phyloP scores from a whole-genome alignment of 108 stramenopile species.

The Aurantiochytrium sp. region DNA sequence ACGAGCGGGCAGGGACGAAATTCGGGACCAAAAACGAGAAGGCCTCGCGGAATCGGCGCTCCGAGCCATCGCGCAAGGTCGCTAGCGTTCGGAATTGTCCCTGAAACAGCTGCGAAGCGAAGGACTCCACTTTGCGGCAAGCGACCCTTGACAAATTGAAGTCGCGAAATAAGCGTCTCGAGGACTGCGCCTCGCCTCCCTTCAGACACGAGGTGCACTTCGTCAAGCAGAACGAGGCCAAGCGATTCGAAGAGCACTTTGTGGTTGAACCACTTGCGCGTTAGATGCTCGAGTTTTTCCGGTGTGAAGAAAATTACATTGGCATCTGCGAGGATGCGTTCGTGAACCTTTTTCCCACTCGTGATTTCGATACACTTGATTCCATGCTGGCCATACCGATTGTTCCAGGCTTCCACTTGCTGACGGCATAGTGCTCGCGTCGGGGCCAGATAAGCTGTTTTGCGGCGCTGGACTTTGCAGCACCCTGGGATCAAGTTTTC shows the following conservation, averaged over 20 bases:
- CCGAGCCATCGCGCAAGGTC: background rate
- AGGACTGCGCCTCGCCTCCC: constrained; percentile 67
- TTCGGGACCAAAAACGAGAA: background rate
- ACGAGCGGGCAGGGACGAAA: background rate
- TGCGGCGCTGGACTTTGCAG: background rate
- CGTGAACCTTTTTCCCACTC: background rate
- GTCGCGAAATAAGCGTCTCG: constrained; percentile 86
- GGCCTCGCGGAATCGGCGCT: background rate
- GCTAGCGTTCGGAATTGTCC: background rate
- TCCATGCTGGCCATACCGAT: background rate
- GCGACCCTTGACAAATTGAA: constrained; percentile 67
- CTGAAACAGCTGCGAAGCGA: background rate
- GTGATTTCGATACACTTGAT: background rate
- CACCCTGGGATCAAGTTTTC: background rate
- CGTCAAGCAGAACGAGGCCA: constrained; percentile 81
- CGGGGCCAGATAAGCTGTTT: background rate
- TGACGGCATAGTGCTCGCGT: background rate
- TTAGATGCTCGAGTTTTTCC: background rate
- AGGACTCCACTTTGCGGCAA: background rate
- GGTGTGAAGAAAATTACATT: background rate
- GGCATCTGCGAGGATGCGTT: background rate
- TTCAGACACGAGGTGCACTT: constrained; percentile 81
- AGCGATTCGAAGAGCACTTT: constrained; percentile 21
- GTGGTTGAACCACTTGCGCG: background rate
- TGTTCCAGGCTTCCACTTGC: background rate